A percentile compares a stretch with the other conserved stretches of the same genome.
phyloP scores from a whole-genome alignment of 192 early-diverging fungal species.

The Phycomyces blakesleeanus region DNA sequence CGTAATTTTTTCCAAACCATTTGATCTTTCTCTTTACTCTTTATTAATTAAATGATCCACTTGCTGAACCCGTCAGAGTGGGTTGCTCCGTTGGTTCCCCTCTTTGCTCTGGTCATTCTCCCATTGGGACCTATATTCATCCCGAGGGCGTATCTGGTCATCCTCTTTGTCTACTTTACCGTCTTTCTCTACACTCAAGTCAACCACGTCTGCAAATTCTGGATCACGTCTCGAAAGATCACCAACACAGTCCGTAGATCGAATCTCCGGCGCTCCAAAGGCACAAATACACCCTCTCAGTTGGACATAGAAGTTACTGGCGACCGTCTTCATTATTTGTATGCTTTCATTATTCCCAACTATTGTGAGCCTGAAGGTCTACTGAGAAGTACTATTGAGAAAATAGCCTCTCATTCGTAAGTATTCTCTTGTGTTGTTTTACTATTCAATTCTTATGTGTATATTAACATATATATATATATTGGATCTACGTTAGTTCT shows the following conservation, averaged over 20 bases:
- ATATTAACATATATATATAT: not conserved
- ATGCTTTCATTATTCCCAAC: constrained; percentile 71
- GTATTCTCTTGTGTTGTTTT: constrained; percentile 14
- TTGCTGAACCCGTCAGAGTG: constrained; percentile 37
- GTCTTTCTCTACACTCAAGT: constrained; percentile 41
- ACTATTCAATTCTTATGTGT: not conserved
- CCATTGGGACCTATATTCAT: constrained; percentile 43
- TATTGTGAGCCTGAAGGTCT: constrained; percentile 68
- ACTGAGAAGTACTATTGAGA: constrained; percentile 64
- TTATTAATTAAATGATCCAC: constrained; percentile 4
- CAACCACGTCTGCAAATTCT: constrained; percentile 50
- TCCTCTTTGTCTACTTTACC: constrained; percentile 43
- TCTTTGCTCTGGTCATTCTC: constrained; percentile 35
- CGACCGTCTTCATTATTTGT: constrained; percentile 30
- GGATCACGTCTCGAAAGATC: constrained; percentile 36
- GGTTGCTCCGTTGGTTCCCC: constrained; percentile 39
- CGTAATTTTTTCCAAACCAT: no score
- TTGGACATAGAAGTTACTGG: constrained; percentile 26
- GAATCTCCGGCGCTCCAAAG: no score
- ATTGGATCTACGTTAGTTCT: constrained; percentile 23
- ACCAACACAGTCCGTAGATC: no score
- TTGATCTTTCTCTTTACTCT: not conserved
- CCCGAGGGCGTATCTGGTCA: constrained; percentile 38
- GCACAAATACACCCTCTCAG: constrained; percentile 32
- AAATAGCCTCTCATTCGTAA: constrained; percentile 62